Evolutionary conservation across 1,284 basidiomycete genomes (phyloP), one percentile per base, ranked within the genome.

Genomic region (Apiotrichum laibachii): DNA sequence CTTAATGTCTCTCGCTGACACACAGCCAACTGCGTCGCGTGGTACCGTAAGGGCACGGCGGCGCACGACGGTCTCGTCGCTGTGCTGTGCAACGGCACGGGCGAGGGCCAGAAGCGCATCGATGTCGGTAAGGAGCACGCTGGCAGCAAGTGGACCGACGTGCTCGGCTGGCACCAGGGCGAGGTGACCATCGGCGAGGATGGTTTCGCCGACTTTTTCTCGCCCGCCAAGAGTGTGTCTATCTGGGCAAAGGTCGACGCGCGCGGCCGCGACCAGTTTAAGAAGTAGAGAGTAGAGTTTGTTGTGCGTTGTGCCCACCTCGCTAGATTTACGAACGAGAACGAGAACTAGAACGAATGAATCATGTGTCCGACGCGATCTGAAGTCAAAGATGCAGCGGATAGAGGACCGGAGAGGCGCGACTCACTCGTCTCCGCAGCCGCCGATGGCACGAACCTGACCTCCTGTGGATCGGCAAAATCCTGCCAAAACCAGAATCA

Each of bases 101-200:
- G 56, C n/a, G 75, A 77, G 40, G 79, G 78, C 15, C 55, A 59
- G 15, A 82, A 83, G 73, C 72, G 75, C 57, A 77, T 81, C 72
- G 81, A 82, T 61, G 78, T 82, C 50, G 81, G 81, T 56, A 79
- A 78, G 69, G 80, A 81, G 44, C 82, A 82, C 65, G 79, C 79
- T 3, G 81, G 82, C 16, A 82, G 84, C 70, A 79, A 76, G 39
- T 85, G 82, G 82, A 82, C 82, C 2, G 84, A 85, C 66, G 65
- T 82, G 21, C 72, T 85, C 22, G 83, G 83, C 11, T 84, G 83
- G 84, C 72, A 77, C 57, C 68, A 80, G 52, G 83, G 80, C 49
- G 82, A 83, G 65, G 76, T 84, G 54, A 77, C 71, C 21, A 82
- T 84, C 46, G 82, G 78, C 34, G 81, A 84, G 35, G 83, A 85